Base-by-base conservation (phyloP, 805 yeast species). In the Monosporozyma aerobia region DNA sequence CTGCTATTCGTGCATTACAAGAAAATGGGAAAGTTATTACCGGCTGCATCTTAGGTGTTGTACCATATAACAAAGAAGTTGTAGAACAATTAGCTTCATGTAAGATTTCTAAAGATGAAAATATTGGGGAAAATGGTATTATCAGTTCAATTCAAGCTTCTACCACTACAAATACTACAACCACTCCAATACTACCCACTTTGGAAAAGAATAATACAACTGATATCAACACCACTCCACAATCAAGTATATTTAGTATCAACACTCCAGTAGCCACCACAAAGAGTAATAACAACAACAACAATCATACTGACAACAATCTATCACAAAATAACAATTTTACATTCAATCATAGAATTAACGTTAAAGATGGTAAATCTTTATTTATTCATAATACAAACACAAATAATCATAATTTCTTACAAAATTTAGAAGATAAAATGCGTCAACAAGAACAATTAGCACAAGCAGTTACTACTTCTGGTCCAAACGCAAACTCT, bases 1-100 rank as follows among this genome's bases (percentile, higher is more conserved):
- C 90, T 9, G 97, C 96, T 2, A 67, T 80, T 16, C 81, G 95
- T 52, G 97, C 99, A 0, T 71, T 90, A 45, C 82, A 86, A 57
- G 96, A 90, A 63, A 87, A 88, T 63, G 95, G 96, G 3, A 67
- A 75, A 11, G 77, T 82, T 5, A 79, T 84, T 61, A 85, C 83
- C 51, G 92, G 87, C 1, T 73, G 76, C 27, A 60, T 78, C 66
- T 67, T 83, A 64, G 81, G 95, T 63, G 68, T 95, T 77, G 67
- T 85, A 9, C 87, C 95, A 4, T 85, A 83, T 63, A 75, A 79
- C 13, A 81, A 79, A 56, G 71, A 73, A 29, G 75, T 82, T 1
- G 74, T 84, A 19, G 90, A 83, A 60, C 81, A 81, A 62, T 69
- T 85, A 50, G 74, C 74, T 2, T 69, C 75, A 0, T 65, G 69